Percentiles rank a stretch among this genome's conserved stretches.
Evolutionary conservation across 352 stramenopile species (phyloP).

Genomic region (Phytophthora pseudosyringae): DNA sequence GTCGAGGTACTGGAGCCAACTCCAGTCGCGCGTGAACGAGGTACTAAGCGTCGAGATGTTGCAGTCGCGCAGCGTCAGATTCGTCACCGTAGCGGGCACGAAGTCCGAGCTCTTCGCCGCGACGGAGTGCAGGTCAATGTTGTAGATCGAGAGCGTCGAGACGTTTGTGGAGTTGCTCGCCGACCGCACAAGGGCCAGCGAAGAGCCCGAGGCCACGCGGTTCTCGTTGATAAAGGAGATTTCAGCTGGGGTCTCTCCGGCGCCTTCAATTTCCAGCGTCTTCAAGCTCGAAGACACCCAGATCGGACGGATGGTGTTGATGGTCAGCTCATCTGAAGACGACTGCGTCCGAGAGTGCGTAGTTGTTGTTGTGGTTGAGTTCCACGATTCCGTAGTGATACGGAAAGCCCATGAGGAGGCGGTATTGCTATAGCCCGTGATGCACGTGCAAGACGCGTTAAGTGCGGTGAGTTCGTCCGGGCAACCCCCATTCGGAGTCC

Average conservation of each 20-base stretch:
- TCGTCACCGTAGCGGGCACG: conserved; percentile 41
- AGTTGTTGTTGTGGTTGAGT: conserved; percentile 15
- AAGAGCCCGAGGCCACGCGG: conserved; percentile 25
- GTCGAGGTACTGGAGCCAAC: conserved; percentile 43
- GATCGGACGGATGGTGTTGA: conserved; percentile 40
- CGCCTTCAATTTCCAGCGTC: conserved; percentile 31
- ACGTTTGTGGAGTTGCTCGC: conserved; percentile 32
- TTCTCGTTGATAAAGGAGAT: conserved; percentile 35
- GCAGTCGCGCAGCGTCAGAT: conserved; percentile 51
- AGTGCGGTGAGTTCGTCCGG: conserved; percentile 41
- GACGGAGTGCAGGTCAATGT: conserved; percentile 39
- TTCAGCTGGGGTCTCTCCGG: not conserved
- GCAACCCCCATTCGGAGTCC: conserved; percentile 43
- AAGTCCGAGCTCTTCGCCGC: conserved; percentile 34
- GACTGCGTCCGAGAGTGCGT: not conserved
- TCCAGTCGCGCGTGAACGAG: conserved; percentile 42
- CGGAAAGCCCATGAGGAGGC: conserved; percentile 37
- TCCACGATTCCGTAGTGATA: conserved; percentile 24
- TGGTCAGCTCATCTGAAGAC: conserved; percentile 29
- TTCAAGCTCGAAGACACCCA: conserved; percentile 40
- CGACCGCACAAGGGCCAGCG: conserved; percentile 31
- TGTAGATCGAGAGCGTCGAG: conserved; percentile 41
- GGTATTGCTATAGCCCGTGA: conserved; percentile 38
- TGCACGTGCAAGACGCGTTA: conserved; percentile 49
- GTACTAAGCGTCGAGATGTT: conserved; percentile 45